Evolutionary conservation across 148 eudicot species (phyloP).

Genomic region (Rhododendron vialii): DNA sequence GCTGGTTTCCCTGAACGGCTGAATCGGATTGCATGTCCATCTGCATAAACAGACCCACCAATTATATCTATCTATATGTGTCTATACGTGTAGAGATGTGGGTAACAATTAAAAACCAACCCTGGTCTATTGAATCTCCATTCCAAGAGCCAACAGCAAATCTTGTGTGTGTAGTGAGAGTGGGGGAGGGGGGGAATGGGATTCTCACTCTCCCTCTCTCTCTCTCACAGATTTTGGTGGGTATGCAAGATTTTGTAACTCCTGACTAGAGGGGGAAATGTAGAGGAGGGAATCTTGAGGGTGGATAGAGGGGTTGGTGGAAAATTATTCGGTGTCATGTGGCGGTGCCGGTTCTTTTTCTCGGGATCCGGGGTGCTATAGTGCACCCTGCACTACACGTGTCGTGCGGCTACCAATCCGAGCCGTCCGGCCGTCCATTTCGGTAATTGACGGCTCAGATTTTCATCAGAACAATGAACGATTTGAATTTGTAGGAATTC

Average conservation of each 20-base stretch:
- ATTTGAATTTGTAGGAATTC: too few species aligned
- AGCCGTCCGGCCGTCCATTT: too few species aligned
- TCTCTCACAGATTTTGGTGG: neutral
- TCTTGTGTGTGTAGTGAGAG: neutral
- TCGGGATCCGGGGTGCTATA: too few species aligned
- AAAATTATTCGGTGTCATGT: neutral
- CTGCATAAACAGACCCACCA: neutral
- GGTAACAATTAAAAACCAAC: neutral
- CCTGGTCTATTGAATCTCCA: neutral
- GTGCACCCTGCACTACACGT: too few species aligned
- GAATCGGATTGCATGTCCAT: conserved; percentile 27
- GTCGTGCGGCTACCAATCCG: too few species aligned
- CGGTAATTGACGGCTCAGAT: too few species aligned
- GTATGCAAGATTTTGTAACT: neutral
- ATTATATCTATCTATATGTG: neutral
- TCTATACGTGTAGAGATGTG: neutral
- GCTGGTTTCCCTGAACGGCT: conserved; percentile 34
- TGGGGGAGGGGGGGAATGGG: neutral
- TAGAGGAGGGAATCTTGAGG: neutral
- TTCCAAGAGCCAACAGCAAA: neutral
- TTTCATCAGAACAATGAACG: too few species aligned
- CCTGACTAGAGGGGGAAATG: neutral
- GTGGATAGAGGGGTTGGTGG: neutral
- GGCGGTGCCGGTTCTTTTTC: too few species aligned
- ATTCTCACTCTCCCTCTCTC: neutral